Conservation (phyloP, 495 filamentous ascomycete genomes). For the Aspergillus bridgeri region DNA sequence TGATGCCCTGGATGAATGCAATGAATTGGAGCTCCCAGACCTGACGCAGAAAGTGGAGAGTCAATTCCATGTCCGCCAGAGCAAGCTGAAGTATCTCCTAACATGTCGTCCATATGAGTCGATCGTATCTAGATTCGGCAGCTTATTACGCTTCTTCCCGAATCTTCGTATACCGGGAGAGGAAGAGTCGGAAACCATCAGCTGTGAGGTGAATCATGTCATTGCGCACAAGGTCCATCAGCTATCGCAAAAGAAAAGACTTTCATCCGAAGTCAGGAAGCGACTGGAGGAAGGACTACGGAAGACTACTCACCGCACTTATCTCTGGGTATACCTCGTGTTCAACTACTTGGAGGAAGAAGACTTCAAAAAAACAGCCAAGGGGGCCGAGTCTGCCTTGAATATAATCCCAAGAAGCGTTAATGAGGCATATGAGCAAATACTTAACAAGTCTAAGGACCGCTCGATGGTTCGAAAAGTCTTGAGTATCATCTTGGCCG, state of each 20-base stretch:
- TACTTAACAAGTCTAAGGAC: conserved; percentile 29
- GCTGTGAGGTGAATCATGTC: conserved; percentile 39
- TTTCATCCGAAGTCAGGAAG: conserved; percentile 14
- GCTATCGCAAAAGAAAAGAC: conserved; percentile 15
- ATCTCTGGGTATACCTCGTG: conserved; percentile 43
- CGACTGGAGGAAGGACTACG: conserved; percentile 21
- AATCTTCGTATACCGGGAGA: too few species aligned
- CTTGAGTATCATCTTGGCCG: conserved; percentile 37
- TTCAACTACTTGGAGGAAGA: conserved; percentile 25
- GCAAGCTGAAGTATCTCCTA: too few species aligned
- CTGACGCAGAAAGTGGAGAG: too few species aligned
- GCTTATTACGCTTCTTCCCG: too few species aligned
- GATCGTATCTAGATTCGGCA: too few species aligned
- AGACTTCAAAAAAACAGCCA: conserved; percentile 19
- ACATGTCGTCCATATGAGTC: too few species aligned
- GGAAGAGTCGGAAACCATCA: conserved; percentile 30
- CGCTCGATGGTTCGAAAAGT: conserved; percentile 21
- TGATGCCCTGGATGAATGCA: too few species aligned
- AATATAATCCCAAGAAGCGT: conserved; percentile 28
- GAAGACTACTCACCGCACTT: conserved; percentile 30
- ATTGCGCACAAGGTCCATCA: conserved; percentile 28
- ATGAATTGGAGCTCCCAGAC: too few species aligned
- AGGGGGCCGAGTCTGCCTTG: conserved; percentile 19
- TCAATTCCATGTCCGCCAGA: too few species aligned
- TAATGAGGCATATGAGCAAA: conserved; percentile 38